Evolutionary conservation across 1,284 basidiomycete species (phyloP).

Genomic region (Spongispora temasekensis): DNA sequence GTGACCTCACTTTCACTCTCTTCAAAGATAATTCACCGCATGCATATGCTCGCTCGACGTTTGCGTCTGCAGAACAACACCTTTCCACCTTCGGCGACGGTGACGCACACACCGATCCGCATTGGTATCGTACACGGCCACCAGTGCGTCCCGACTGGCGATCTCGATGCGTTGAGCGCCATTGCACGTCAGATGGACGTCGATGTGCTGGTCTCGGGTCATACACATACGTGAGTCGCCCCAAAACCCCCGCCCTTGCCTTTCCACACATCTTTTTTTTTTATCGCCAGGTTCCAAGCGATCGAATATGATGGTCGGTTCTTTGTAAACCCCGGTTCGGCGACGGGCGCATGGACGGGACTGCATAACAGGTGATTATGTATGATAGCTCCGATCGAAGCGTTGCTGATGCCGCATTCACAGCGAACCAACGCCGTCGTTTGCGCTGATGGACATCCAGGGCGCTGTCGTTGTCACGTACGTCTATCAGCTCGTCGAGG

Average conservation of each 20-base stretch:
- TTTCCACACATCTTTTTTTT: background rate
- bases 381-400: conserved; percentile 3
- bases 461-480: conserved; percentile 94
- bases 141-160: conserved; percentile 91
- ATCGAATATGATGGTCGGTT: conserved; percentile 90
- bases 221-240: conserved; percentile 83
- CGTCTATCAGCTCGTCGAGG: conserved; percentile 92
- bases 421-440: conserved; percentile 75
- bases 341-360: conserved; percentile 93
- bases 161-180: conserved; percentile 84
- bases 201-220: conserved; percentile 91
- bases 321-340: conserved; percentile 96
- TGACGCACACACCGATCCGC: conserved; percentile 85
- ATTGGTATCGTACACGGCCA: conserved; percentile 96
- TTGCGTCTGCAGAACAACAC: conserved; percentile 51
- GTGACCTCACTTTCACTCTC: background rate
- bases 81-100: conserved; percentile 82
- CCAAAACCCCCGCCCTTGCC: background rate
- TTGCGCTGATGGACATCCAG: conserved; percentile 94
- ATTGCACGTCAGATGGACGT: conserved; percentile 97
- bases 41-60: conserved; percentile 11
- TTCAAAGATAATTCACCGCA: background rate
- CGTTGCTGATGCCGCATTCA: background rate
- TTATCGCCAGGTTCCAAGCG: conserved; percentile 77
- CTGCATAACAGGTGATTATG: conserved; percentile 59